Evolutionary conservation across 2,329 filamentous ascomycete species (phyloP).

Genomic region (Capronia americana): DNA sequence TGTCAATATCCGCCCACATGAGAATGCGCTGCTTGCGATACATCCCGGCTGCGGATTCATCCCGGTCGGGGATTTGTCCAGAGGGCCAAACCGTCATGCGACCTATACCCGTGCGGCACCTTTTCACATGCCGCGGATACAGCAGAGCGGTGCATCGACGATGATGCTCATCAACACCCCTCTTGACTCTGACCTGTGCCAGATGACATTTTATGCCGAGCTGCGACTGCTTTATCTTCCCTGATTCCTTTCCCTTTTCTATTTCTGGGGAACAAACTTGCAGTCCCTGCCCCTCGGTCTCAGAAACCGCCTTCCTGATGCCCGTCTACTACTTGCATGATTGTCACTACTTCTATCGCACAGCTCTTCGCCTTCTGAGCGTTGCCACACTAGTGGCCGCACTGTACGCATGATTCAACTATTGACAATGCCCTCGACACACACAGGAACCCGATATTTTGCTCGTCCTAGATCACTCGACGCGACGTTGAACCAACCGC

Average conservation of each 20-base stretch:
- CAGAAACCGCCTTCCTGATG: slow-evolving; percentile 58
- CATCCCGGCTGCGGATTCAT: slow-evolving; percentile 4
- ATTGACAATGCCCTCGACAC: slow-evolving; percentile 63
- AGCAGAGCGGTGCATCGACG: slow-evolving; percentile 9
- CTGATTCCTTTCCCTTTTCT: slow-evolving; percentile 17
- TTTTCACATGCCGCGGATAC: slow-evolving; percentile 21
- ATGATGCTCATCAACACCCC: slow-evolving; percentile 28
- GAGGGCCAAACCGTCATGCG: slow-evolving; percentile 7
- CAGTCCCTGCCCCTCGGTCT: slow-evolving; percentile 38
- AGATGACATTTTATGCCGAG: slow-evolving; percentile 23
- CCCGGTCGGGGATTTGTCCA: slow-evolving; percentile 9
- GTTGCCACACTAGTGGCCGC: slow-evolving; percentile 80
- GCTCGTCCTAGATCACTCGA: slow-evolving; percentile 74
- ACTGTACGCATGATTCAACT: slow-evolving; percentile 67
- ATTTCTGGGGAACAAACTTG: slow-evolving; percentile 1
- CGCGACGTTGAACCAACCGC: slow-evolving; percentile 65
- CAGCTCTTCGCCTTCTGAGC: slow-evolving; percentile 82
- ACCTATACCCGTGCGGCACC: slow-evolving; percentile 11
- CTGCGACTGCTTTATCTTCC: not conserved
- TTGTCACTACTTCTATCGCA: slow-evolving; percentile 93
- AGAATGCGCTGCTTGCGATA: slow-evolving; percentile 13
- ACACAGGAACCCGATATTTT: slow-evolving; percentile 73
- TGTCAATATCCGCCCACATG: not conserved
- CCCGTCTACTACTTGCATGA: slow-evolving; percentile 82
- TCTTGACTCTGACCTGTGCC: slow-evolving; percentile 23